phyloP scores from a whole-genome alignment of 2,329 filamentous ascomycete genomes.

The Aspergillus novofumigatus region DNA sequence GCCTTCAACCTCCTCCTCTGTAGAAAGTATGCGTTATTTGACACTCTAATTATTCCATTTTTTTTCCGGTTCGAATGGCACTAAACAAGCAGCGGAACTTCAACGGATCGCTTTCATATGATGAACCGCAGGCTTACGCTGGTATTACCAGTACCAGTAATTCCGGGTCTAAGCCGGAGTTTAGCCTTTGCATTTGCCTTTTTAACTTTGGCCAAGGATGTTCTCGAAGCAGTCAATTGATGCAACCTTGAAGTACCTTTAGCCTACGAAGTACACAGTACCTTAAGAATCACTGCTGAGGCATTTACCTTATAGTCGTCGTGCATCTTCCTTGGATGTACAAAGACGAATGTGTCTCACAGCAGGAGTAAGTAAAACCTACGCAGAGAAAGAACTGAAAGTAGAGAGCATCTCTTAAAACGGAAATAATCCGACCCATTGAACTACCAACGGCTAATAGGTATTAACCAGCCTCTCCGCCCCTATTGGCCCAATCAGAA shows the following conservation, averaged over 20 bases:
- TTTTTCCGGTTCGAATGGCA: neutral
- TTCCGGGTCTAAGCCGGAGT: neutral
- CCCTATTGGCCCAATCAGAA: neutral
- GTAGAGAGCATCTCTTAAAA: neutral
- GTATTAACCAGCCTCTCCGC: neutral
- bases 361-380: neutral
- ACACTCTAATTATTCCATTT: neutral
- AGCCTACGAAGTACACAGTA: neutral
- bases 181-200: neutral
- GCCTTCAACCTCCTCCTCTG: no score
- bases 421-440: neutral
- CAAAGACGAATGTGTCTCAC: neutral
- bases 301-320: neutral
- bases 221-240: constrained; percentile 2
- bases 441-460: neutral
- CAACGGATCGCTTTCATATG: neutral
- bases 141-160: constrained; percentile 2
- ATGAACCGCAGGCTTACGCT: neutral
- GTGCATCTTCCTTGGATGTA: neutral
- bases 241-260: no score
- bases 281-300: neutral
- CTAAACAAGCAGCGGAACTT: neutral
- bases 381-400: neutral
- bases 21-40: neutral
- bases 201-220: constrained; percentile 3